A percentile compares a stretch with the other conserved stretches of the same genome.
These are phyloP conservation scores for Arthrobotrys sinensis DNA, from an alignment of 2,329 filamentous ascomycete genomes.

Conservation along the genomic window DNA sequence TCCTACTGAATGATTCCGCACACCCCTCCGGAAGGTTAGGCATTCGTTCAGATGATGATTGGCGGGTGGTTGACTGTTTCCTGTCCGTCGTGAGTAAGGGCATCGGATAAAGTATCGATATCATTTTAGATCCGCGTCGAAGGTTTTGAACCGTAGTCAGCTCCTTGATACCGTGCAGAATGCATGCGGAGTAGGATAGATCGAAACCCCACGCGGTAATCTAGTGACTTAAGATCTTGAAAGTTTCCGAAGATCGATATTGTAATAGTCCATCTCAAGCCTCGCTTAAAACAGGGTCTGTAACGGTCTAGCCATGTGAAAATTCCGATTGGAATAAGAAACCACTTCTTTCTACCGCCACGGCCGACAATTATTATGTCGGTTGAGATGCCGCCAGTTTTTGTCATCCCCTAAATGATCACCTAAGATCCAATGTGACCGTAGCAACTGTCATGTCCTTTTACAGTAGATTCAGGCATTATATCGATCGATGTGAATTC, in stretches of 20 bases:
- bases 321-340: slow-evolving; percentile 22
- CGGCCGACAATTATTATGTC: background rate
- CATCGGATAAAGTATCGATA: background rate
- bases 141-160: background rate
- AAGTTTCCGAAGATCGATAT: slow-evolving; percentile 23
- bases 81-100: slow-evolving; percentile 3
- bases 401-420: slow-evolving; percentile 5
- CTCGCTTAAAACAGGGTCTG: background rate
- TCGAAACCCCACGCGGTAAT: background rate
- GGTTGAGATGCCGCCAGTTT: background rate
- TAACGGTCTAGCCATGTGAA: slow-evolving; percentile 12
- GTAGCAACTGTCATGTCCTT: background rate
- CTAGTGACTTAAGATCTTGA: background rate
- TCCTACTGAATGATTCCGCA: slow-evolving; percentile 1
- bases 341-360: background rate
- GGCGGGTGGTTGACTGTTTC: background rate
- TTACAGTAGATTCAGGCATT: slow-evolving; percentile 8
- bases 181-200: background rate
- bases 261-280: slow-evolving; percentile 15
- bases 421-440: background rate
- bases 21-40: slow-evolving; percentile 14
- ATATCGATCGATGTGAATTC: slow-evolving; percentile 10
- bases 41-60: slow-evolving; percentile 1
- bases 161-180: background rate
- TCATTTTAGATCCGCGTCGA: background rate